Conservation (phyloP, 768 basidiomycete genomes). For the Multifurca ochricompacta region DNA sequence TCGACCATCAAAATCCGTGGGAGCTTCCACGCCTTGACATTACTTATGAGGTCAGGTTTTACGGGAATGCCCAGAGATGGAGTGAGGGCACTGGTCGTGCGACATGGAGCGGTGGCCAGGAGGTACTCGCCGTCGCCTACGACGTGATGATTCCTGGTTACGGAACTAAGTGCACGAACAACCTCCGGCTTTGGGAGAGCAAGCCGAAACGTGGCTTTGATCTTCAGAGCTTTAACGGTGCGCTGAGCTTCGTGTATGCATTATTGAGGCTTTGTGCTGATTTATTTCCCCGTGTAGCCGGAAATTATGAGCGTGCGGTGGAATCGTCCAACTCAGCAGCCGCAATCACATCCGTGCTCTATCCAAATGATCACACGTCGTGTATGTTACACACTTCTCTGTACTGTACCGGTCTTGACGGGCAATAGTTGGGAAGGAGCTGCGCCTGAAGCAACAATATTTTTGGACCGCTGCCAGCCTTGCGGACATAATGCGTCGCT, state of each 20-base stretch:
- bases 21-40: slow-evolving; percentile 85
- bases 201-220: slow-evolving; percentile 90
- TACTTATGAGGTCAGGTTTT: slow-evolving; percentile 79
- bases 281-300: slow-evolving; percentile 41
- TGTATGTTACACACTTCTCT: slow-evolving; percentile 20
- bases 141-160: slow-evolving; percentile 94
- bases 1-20: slow-evolving; percentile 84
- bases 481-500: slow-evolving; percentile 85
- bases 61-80: slow-evolving; percentile 70
- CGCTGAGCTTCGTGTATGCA: neutral
- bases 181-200: slow-evolving; percentile 77
- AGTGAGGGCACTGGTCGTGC: slow-evolving; percentile 45
- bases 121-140: slow-evolving; percentile 89
- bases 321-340: slow-evolving; percentile 84
- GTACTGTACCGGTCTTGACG: neutral
- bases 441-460: slow-evolving; percentile 94
- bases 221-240: slow-evolving; percentile 90
- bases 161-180: slow-evolving; percentile 80
- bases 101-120: slow-evolving; percentile 83
- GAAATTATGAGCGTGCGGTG: slow-evolving; percentile 88
- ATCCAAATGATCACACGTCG: slow-evolving; percentile 88
- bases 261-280: neutral
- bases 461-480: slow-evolving; percentile 90
- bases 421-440: slow-evolving; percentile 68
- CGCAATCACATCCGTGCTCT: slow-evolving; percentile 90